Conservation (phyloP, 2,329 filamentous ascomycete species). For the Colletotrichum godetiae region DNA sequence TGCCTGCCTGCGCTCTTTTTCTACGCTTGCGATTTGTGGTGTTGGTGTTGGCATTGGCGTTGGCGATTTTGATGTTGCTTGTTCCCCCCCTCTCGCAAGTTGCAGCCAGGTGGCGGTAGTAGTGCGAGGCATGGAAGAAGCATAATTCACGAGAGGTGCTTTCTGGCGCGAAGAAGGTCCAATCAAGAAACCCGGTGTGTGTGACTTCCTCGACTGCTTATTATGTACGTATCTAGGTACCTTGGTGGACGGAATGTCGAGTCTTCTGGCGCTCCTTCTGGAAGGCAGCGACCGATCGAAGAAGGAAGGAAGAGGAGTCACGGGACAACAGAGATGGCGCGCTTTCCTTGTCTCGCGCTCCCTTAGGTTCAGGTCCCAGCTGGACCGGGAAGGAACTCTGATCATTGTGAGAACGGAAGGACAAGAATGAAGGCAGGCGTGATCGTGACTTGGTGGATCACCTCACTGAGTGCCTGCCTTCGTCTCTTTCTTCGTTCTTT, state of each 20-base stretch:
- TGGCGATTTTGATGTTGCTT: not conserved
- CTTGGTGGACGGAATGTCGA: not conserved
- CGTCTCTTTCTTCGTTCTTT: not conserved
- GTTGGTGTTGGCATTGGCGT: not conserved
- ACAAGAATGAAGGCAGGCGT: slow-evolving; percentile 3
- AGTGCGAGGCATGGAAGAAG: not conserved
- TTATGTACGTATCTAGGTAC: not conserved
- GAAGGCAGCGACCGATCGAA: not conserved
- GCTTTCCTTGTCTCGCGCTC: not conserved
- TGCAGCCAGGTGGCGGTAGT: not conserved
- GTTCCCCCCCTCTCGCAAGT: not conserved
- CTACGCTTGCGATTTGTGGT: not conserved
- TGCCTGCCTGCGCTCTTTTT: not conserved
- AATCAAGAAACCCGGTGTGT: not conserved
- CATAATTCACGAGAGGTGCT: not conserved
- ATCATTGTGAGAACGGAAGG: not conserved
- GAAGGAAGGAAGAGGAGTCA: not conserved
- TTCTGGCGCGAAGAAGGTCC: not conserved
- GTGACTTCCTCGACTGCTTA: not conserved
- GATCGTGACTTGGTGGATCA: not conserved
- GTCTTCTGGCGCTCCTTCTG: not conserved
- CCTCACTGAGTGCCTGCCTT: not conserved
- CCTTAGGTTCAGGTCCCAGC: not conserved
- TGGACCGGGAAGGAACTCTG: not conserved
- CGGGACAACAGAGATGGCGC: not conserved